phyloP scores from a whole-genome alignment of 495 filamentous ascomycete species.

The Podospora pseudoanserina region DNA sequence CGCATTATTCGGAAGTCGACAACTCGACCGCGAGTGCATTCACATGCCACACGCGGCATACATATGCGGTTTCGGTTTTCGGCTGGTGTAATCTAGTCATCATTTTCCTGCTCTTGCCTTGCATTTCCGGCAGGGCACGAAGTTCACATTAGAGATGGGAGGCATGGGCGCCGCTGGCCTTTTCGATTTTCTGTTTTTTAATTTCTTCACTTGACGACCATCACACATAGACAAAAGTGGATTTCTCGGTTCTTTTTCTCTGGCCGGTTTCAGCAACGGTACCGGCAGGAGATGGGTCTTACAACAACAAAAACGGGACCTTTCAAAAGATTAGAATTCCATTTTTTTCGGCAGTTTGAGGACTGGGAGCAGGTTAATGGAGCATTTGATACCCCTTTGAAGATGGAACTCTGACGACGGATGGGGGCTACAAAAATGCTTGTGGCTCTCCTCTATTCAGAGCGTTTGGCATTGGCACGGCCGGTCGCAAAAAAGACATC shows the following conservation, averaged over 20 bases:
- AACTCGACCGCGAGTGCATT: constrained; percentile 16
- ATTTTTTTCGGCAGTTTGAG: constrained; percentile 43
- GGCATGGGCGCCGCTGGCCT: constrained; percentile 36
- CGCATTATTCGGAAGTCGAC: constrained; percentile 28
- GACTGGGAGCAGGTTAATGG: constrained; percentile 29
- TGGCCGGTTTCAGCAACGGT: constrained; percentile 30
- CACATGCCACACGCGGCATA: constrained; percentile 28
- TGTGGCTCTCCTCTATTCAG: constrained; percentile 25
- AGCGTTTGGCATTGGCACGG: constrained; percentile 25
- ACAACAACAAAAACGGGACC: constrained; percentile 14
- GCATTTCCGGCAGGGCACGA: constrained; percentile 38
- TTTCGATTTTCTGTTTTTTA: constrained; percentile 34
- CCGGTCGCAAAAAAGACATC: background rate
- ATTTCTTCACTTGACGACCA: constrained; percentile 33
- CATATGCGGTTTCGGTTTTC: constrained; percentile 20
- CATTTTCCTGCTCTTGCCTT: constrained; percentile 42
- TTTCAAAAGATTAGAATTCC: background rate
- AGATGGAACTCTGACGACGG: constrained; percentile 18
- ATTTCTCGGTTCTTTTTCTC: constrained; percentile 48
- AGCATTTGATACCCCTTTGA: constrained; percentile 42
- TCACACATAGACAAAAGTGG: constrained; percentile 58
- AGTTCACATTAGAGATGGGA: constrained; percentile 40
- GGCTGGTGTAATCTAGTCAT: constrained; percentile 36
- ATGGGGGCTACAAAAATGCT: constrained; percentile 25
- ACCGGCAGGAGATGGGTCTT: background rate